Percentiles rank a stretch among this genome's conserved stretches.
Evolutionary conservation across 2,329 filamentous ascomycete genomes (phyloP).

Genomic region (Rosellinia necatrix): DNA sequence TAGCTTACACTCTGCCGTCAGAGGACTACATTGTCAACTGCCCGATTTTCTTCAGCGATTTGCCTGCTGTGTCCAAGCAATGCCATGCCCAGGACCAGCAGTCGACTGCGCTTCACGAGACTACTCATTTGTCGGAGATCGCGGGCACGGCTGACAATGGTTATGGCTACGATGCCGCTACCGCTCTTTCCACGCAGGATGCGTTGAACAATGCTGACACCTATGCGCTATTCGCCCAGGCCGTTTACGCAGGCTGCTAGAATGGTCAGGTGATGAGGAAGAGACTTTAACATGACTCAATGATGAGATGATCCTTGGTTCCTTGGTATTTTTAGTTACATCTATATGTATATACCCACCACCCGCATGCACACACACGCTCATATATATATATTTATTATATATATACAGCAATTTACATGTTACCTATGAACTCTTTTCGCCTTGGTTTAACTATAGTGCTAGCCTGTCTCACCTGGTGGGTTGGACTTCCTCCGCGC

Average conservation of each 20-base stretch:
- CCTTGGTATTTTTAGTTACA: no score
- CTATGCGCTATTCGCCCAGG: conserved; percentile 53
- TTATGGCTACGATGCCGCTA: conserved; percentile 51
- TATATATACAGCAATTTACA: no score
- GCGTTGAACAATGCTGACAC: conserved; percentile 68
- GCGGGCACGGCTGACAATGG: conserved; percentile 62
- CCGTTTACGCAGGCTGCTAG: conserved; percentile 47
- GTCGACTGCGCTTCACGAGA: conserved; percentile 68
- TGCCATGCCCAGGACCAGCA: conserved; percentile 70
- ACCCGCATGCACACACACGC: no score
- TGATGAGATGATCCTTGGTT: no score
- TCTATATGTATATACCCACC: no score
- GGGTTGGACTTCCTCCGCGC: no score
- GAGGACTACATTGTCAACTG: conserved; percentile 65
- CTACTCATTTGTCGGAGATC: conserved; percentile 61
- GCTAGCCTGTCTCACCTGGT: no score
- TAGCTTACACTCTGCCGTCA: conserved; percentile 65
- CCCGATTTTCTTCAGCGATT: conserved; percentile 59
- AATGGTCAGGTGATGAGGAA: no score
- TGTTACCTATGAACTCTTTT: no score
- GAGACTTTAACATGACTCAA: no score
- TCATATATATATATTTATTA: no score
- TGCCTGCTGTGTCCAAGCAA: conserved; percentile 51
- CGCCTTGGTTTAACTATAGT: no score
- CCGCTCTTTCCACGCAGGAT: conserved; percentile 34